Conservation (phyloP, 768 basidiomycete genomes). For the Multifurca ochricompacta region DNA sequence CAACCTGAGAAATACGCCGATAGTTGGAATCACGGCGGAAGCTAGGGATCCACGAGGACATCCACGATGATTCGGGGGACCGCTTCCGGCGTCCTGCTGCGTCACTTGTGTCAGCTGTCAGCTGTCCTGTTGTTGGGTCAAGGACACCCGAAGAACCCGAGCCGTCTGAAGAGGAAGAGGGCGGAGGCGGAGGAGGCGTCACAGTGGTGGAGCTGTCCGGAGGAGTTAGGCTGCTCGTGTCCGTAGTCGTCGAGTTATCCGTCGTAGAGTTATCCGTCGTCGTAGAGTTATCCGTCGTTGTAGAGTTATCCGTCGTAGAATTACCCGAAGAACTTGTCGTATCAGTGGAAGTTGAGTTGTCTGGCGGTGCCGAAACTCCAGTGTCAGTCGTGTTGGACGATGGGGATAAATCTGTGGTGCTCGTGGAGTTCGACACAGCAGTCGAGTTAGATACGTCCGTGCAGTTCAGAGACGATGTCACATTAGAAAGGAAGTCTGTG, state of each 20-base stretch:
- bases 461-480: conserved; percentile 2
- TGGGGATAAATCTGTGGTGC: neutral
- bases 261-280: neutral
- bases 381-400: neutral
- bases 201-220: neutral
- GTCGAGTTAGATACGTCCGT: conserved; percentile 2
- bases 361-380: neutral
- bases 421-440: neutral
- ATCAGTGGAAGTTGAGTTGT: neutral
- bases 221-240: neutral
- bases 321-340: neutral
- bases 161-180: neutral
- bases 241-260: neutral
- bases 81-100: conserved; percentile 10
- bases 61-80: conserved; percentile 6
- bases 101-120: conserved; percentile 1
- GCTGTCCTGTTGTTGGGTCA: neutral
- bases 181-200: neutral
- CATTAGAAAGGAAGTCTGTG: neutral
- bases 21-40: neutral
- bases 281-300: neutral
- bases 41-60: neutral
- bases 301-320: neutral
- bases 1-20: conserved; percentile 28
- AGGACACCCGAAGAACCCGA: neutral